These are phyloP conservation scores for Fagopyrum homotropicum DNA, from an alignment of 148 eudicot genomes.

Conservation along the genomic window DNA sequence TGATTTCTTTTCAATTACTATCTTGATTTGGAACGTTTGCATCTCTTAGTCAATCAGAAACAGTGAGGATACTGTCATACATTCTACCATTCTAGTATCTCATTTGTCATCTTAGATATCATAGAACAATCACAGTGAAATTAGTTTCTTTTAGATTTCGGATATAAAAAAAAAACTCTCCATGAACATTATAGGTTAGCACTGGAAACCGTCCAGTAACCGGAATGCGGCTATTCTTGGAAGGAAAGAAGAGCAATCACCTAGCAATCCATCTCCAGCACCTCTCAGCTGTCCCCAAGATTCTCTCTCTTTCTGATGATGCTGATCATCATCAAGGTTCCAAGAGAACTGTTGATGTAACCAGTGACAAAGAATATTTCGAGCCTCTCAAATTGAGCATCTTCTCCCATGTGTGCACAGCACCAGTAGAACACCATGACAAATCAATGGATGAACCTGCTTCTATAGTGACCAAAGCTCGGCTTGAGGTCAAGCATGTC, in stretches of 20 bases:
- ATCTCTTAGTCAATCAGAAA: neutral
- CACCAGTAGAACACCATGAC: constrained; percentile 54
- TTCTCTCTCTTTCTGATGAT: constrained; percentile 51
- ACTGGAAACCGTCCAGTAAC: constrained; percentile 80
- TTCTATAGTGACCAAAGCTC: constrained; percentile 73
- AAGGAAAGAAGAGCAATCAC: constrained; percentile 79
- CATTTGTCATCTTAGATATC: neutral
- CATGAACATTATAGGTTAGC: constrained; percentile 43
- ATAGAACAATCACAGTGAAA: neutral
- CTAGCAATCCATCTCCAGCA: constrained; percentile 89
- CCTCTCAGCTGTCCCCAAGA: constrained; percentile 71
- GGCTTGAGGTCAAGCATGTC: constrained; percentile 73
- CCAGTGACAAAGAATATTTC: constrained; percentile 39
- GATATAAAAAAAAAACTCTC: neutral
- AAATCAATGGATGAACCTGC: constrained; percentile 34
- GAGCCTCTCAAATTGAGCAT: constrained; percentile 89
- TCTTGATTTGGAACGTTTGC: neutral
- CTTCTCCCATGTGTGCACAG: constrained; percentile 88
- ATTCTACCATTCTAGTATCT: no score
- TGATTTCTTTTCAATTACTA: neutral
- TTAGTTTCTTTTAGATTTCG: neutral
- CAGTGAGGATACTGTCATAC: no score
- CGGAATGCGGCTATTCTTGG: constrained; percentile 78
- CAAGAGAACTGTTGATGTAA: constrained; percentile 35
- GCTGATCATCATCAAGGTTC: constrained; percentile 17